Percentiles rank a stretch among this genome's conserved stretches.
These are phyloP conservation scores for Botryobasidium botryosum DNA, from an alignment of 768 basidiomycete species.

Conservation along the genomic window DNA sequence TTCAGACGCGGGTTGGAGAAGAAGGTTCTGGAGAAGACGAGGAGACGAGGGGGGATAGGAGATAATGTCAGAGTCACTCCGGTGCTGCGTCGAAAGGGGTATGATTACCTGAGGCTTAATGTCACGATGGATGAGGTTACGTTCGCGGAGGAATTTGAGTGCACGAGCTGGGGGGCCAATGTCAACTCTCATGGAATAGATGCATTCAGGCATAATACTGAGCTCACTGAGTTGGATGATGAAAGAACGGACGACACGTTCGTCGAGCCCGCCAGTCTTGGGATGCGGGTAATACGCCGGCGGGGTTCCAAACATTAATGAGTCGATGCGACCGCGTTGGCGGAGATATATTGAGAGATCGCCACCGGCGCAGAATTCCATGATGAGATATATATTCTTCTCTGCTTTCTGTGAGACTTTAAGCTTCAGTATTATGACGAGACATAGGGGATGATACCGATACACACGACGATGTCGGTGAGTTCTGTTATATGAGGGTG, in stretches of 20 bases:
- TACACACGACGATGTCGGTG: conserved; percentile 78
- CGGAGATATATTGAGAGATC: conserved; percentile 95
- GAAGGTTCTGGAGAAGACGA: conserved; percentile 46
- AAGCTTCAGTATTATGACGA: background rate
- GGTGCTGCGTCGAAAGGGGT: conserved; percentile 7
- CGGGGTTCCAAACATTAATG: conserved; percentile 65
- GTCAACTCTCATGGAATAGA: background rate
- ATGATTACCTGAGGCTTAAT: conserved; percentile 76
- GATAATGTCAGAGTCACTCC: background rate
- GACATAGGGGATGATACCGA: conserved; percentile 5
- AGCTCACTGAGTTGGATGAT: conserved; percentile 59
- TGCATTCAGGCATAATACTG: background rate
- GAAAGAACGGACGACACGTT: conserved; percentile 82
- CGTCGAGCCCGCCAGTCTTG: conserved; percentile 73
- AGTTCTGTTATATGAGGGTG: conserved; percentile 88
- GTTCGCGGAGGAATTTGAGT: conserved; percentile 75
- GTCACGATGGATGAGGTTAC: conserved; percentile 88
- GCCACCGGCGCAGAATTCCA: conserved; percentile 93
- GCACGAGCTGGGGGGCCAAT: conserved; percentile 47
- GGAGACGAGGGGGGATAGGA: background rate
- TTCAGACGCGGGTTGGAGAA: conserved; percentile 65
- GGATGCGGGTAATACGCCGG: conserved; percentile 86
- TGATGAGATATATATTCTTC: conserved; percentile 64
- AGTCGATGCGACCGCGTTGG: conserved; percentile 86
- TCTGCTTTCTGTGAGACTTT: conserved; percentile 31